These are phyloP conservation scores for Austroboletus novae-zelandiae DNA, from an alignment of 1,284 basidiomycete species.

Conservation along the genomic window DNA sequence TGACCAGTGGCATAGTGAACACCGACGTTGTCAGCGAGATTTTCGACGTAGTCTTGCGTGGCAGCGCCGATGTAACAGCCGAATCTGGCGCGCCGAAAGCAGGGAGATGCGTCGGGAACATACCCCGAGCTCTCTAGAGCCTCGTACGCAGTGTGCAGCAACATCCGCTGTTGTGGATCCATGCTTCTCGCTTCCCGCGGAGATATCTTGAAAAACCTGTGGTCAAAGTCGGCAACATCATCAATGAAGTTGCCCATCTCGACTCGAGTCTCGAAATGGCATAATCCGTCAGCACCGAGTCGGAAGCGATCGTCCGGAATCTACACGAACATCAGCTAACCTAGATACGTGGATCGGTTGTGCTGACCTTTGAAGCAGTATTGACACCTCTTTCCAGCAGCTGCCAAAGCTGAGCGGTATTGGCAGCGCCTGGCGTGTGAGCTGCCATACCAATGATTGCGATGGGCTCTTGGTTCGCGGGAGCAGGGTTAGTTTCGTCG, in stretches of 20 bases:
- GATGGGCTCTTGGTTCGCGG: slow-evolving; percentile 48
- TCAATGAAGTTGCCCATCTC: slow-evolving; percentile 64
- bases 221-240: slow-evolving; percentile 58
- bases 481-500: neutral
- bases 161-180: slow-evolving; percentile 71
- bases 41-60: slow-evolving; percentile 67
- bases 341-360: neutral
- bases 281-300: slow-evolving; percentile 31
- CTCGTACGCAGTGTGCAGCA: slow-evolving; percentile 63
- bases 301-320: slow-evolving; percentile 60
- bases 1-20: slow-evolving; percentile 72
- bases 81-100: slow-evolving; percentile 51
- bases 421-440: slow-evolving; percentile 57
- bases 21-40: slow-evolving; percentile 59
- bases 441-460: slow-evolving; percentile 72
- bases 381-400: slow-evolving; percentile 55
- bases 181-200: slow-evolving; percentile 70
- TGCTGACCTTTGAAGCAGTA: slow-evolving; percentile 54
- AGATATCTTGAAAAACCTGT: slow-evolving; percentile 68
- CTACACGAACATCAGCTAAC: slow-evolving; percentile 33
- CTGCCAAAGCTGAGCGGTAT: slow-evolving; percentile 52
- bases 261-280: slow-evolving; percentile 45
- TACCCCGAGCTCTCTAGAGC: slow-evolving; percentile 71
- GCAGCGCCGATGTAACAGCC: slow-evolving; percentile 67
- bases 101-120: slow-evolving; percentile 53